A percentile compares a stretch with the other conserved stretches of the same genome.
Evolutionary conservation across 1,139 yeast species (phyloP).

Genomic region (Nakaseomyces glabratus): DNA sequence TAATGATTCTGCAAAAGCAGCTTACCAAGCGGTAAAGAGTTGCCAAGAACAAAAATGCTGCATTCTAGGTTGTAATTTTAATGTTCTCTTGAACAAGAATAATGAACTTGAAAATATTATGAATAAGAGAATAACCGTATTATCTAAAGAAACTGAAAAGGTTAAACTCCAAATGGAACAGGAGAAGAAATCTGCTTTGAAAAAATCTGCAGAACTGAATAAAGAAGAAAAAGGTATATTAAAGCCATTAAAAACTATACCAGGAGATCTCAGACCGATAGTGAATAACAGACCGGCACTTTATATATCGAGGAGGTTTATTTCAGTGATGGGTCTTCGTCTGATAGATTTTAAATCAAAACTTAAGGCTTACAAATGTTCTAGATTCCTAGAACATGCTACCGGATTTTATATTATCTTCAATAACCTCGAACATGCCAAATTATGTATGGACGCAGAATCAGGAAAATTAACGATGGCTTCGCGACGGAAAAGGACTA

Average conservation of each 20-base stretch:
- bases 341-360: constrained; percentile 26
- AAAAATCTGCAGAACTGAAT: constrained; percentile 2
- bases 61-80: constrained; percentile 31
- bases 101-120: constrained; percentile 19
- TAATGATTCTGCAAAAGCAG: constrained; percentile 39
- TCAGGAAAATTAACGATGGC: constrained; percentile 42
- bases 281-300: constrained; percentile 50
- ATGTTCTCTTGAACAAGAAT: constrained; percentile 21
- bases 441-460: constrained; percentile 54
- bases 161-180: background rate
- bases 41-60: constrained; percentile 30
- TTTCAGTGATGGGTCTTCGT: constrained; percentile 21
- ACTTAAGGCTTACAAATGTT: constrained; percentile 46
- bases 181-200: constrained; percentile 1
- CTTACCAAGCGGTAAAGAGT: constrained; percentile 33
- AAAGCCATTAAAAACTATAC: constrained; percentile 29
- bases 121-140: constrained; percentile 9
- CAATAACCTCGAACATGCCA: constrained; percentile 54
- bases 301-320: constrained; percentile 34
- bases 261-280: constrained; percentile 39
- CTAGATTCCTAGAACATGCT: constrained; percentile 51
- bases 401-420: constrained; percentile 68
- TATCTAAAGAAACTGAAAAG: constrained; percentile 7
- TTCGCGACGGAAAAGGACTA: constrained; percentile 21
- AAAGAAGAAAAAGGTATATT: constrained; percentile 1